phyloP scores from a whole-genome alignment of 768 basidiomycete species.

The Tulasnella sp. region DNA sequence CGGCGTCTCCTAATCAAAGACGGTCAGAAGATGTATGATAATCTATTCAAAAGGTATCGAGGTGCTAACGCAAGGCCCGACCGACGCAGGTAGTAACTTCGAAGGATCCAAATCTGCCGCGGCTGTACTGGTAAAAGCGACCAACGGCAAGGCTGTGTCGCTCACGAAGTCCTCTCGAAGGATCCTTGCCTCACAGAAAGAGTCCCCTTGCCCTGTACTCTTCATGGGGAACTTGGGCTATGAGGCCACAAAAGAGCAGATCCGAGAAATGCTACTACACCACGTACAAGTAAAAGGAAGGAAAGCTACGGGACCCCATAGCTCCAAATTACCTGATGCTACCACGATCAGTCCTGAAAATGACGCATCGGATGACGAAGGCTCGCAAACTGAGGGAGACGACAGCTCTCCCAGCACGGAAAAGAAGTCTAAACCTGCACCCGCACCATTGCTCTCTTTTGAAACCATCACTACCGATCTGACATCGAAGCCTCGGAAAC shows the following conservation, averaged over 20 bases:
- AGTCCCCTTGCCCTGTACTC: conserved; percentile 70
- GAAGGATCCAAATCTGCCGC: conserved; percentile 21
- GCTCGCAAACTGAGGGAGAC: conserved; percentile 23
- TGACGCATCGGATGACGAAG: conserved; percentile 7
- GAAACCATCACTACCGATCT: too few relatives aligned
- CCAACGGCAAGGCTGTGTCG: conserved; percentile 28
- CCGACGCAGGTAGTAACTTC: conserved; percentile 3
- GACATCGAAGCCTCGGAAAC: too few relatives aligned
- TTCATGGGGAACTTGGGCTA: conserved; percentile 93
- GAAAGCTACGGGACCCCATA: conserved; percentile 24
- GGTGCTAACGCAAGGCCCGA: too few relatives aligned
- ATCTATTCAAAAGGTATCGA: too few relatives aligned
- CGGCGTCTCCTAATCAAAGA: conserved; percentile 88
- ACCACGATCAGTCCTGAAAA: too few relatives aligned
- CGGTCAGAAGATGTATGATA: too few relatives aligned
- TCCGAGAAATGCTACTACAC: conserved; percentile 61
- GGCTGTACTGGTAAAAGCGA: conserved; percentile 22
- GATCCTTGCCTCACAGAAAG: conserved; percentile 67
- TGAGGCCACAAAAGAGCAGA: conserved; percentile 68
- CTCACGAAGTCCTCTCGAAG: conserved; percentile 59
- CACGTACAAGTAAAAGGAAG: conserved; percentile 34
- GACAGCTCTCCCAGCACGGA: background rate
- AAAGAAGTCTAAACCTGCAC: too few relatives aligned
- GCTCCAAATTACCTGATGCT: too few relatives aligned
- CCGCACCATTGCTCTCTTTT: too few relatives aligned